Evolutionary conservation across 2,329 filamentous ascomycete genomes (phyloP), one percentile per base, ranked within the genome.

Genomic region (Calonectria crousiana): DNA sequence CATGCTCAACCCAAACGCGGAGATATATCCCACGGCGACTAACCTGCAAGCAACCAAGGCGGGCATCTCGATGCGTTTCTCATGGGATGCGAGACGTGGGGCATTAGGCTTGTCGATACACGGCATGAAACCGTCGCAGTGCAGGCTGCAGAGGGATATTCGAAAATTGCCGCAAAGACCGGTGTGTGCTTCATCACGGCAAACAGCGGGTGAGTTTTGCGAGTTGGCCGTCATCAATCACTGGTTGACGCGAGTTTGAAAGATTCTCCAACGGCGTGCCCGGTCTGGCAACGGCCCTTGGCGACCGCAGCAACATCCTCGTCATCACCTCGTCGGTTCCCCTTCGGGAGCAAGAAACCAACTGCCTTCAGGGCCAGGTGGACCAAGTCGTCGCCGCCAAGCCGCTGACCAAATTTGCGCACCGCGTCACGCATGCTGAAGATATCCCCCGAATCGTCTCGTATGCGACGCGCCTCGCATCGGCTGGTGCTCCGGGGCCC

Each of bases 311-410:
- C 23, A 62, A 41, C 34, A 62, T 62, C 34, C 56, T 62, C 6
- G 56, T 62, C 36, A 62, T 62, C 56, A 62, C 56, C 9, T 62
- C 56, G 23, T 62, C 56, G 23, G 56, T 41, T 38, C 56, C 56
- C 4, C 56, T 62, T 13, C 56, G 56, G 16, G 56, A 62, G 5
- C 56, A 62, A 6, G 56, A 62, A 41, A 62, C 56, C 23, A 62
- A 62, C 30, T 62, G 36, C 26, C 34, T 62, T 9, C 56, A 62
- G 26, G 56, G 56, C 23, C 23, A 36, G 2, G 56, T 62, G 26
- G 56, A 62, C 34, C 56, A 62, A 28, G 56, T 62, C 6, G n/a
- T 62, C 6, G 56, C 56, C 6, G 56, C 56, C 6, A 38, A 8
- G 26, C 56, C 56, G 3, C 4, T 62, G 23, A 62, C 56, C 14